A percentile compares a stretch with the other conserved stretches of the same genome.
Evolutionary conservation across 768 basidiomycete genomes (phyloP).

Genomic region (Boletus rubroflammeus): DNA sequence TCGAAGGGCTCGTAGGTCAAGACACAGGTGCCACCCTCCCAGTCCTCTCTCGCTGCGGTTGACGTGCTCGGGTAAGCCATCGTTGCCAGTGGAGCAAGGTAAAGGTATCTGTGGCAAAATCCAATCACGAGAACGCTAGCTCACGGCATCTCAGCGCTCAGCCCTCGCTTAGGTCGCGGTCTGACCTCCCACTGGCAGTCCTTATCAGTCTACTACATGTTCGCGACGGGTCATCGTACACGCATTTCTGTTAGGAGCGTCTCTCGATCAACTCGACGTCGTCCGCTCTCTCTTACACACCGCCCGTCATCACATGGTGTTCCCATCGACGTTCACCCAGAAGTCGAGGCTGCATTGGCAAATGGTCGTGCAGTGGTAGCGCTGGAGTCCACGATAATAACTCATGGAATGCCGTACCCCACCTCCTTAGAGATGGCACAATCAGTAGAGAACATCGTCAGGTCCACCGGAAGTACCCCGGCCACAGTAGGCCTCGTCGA

Average conservation of each 20-base stretch:
- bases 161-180: background rate
- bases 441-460: conserved; percentile 70
- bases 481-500: conserved; percentile 86
- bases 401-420: conserved; percentile 88
- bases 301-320: conserved; percentile 6
- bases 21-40: conserved; percentile 35
- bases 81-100: background rate
- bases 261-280: conserved; percentile 4
- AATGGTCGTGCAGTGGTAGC: conserved; percentile 73
- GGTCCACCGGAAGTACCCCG: conserved; percentile 74
- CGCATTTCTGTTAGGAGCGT: background rate
- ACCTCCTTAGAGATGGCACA: conserved; percentile 67
- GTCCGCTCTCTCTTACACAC: conserved; percentile 1
- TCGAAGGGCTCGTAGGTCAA: conserved; percentile 62
- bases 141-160: background rate
- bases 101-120: background rate
- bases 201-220: conserved; percentile 10
- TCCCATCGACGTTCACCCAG: conserved; percentile 72
- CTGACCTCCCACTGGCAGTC: background rate
- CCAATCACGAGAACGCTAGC: background rate
- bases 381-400: conserved; percentile 88
- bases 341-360: conserved; percentile 77
- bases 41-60: conserved; percentile 22
- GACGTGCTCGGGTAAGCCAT: conserved; percentile 29
- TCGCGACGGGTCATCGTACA: conserved; percentile 5